Evolutionary conservation across 225 moss, liverwort and hornwort genomes (phyloP).

Genomic region (Pseudisothecium myosuroides): DNA sequence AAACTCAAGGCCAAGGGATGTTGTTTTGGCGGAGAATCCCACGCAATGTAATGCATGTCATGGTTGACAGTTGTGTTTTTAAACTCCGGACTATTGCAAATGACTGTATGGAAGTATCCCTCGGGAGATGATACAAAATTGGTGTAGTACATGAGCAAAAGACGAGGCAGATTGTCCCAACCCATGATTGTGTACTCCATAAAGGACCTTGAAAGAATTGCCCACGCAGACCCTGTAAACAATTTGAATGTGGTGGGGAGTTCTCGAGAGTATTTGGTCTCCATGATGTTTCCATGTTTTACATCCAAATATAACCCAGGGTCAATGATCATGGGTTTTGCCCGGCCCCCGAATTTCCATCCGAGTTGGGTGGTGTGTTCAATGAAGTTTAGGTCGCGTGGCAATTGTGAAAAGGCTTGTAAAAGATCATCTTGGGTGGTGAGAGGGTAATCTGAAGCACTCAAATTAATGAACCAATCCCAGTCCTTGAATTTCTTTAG

Average conservation of each 20-base stretch:
- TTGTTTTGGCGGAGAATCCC: slow-evolving; percentile 83
- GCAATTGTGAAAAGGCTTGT: not conserved
- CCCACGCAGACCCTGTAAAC: not conserved
- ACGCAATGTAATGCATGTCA: slow-evolving; percentile 1
- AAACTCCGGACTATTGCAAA: not conserved
- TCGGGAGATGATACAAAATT: not conserved
- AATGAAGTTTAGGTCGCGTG: not conserved
- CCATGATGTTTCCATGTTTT: slow-evolving; percentile 36
- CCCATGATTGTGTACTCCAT: not conserved
- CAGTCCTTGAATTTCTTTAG: not conserved
- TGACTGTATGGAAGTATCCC: not conserved
- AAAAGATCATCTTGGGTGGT: not conserved
- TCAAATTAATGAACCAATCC: not conserved
- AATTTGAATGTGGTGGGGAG: not conserved
- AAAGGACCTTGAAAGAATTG: not conserved
- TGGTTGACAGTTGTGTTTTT: not conserved
- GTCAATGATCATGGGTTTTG: slow-evolving; percentile 66
- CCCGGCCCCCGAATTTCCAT: not conserved
- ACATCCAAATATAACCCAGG: slow-evolving; percentile 58
- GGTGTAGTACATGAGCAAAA: not conserved
- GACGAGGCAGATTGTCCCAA: not conserved
- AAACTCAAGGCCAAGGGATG: slow-evolving; percentile 52
- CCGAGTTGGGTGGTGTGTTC: not conserved
- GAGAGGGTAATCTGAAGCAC: not conserved
- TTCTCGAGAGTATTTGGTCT: not conserved